These are phyloP conservation scores for Erysimum cheiri DNA, from an alignment of 441 rosid genomes.

Conservation along the genomic window DNA sequence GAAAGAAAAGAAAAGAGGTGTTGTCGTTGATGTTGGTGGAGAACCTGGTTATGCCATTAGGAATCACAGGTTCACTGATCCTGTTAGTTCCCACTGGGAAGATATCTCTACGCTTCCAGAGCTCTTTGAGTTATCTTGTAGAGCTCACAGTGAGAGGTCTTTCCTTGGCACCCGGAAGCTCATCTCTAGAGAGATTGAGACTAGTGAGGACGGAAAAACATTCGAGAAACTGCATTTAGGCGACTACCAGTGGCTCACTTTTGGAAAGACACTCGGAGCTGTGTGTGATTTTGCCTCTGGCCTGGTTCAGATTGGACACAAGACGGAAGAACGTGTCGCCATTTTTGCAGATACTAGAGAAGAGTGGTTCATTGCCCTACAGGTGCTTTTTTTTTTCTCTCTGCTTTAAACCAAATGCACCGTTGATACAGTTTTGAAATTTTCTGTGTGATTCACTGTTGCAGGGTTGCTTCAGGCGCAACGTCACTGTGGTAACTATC, in stretches of 20 bases:
- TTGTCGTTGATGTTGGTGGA: conserved; percentile 80
- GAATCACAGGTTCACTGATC: conserved; percentile 63
- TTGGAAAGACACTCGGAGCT: conserved; percentile 59
- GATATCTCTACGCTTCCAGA: conserved; percentile 85
- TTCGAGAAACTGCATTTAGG: conserved; percentile 97
- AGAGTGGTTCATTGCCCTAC: conserved; percentile 96
- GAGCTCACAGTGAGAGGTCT: conserved; percentile 53
- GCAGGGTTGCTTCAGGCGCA: conserved; percentile 94
- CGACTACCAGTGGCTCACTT: conserved; percentile 87
- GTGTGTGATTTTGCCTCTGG: conserved; percentile 89
- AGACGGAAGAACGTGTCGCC: conserved; percentile 81
- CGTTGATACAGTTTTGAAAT: conserved; percentile 7
- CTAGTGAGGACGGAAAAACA: conserved; percentile 62
- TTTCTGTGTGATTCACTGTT: conserved; percentile 34
- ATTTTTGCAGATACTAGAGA: conserved; percentile 95
- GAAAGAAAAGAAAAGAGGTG: conserved; percentile 76
- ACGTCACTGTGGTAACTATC: conserved; percentile 87
- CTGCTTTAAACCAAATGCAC: not conserved
- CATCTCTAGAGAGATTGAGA: conserved; percentile 71
- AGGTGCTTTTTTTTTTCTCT: conserved; percentile 53
- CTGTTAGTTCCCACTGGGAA: conserved; percentile 75
- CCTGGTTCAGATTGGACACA: conserved; percentile 72
- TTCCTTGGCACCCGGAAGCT: conserved; percentile 83
- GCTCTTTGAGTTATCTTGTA: conserved; percentile 86
- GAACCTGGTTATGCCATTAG: conserved; percentile 80